Evolutionary conservation across 2,329 filamentous ascomycete genomes (phyloP), one percentile per base, ranked within the genome.

Genomic region (Trichoderma gracile): DNA sequence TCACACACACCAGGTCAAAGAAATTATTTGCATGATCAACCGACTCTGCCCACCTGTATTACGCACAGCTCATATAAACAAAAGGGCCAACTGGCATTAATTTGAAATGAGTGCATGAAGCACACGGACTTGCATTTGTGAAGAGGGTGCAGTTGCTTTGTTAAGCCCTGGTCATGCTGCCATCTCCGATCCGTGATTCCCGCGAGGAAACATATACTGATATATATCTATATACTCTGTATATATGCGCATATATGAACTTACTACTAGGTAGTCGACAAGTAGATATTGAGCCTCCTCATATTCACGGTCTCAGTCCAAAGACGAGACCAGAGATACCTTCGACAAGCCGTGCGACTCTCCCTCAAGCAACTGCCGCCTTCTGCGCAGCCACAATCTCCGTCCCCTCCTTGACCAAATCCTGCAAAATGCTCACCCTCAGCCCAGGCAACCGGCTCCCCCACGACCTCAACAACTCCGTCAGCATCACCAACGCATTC

Each of bases 401-500:
- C 0, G 81, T 81, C 0, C 86, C 86, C 45, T 81, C 77, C 61
- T 75, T 79, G 49, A 88, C 70, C 45, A 87, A 71, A 57, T 78
- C 77, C 64, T 81, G 78, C 65, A 87, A 78, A n/a, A 78, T 71
- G 15, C 69, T 72, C 52, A 73, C 73, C 30, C 78, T 76, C 65
- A 75, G 71, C 1, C 77, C 68, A 1, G 79, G 73, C 68, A 86
- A 70, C 7, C 78, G 75, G 1, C 75, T 72, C 0, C 78, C 75
- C 19, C 78, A 76, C 50, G 77, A 78, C 69, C 79, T 80, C 46
- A 86, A 69, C 60, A 89, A 69, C 72, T 87, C 82, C 2, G 80
- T 80, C 3, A 86, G 79, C 64, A 89, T 72, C 0, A 89, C 83
- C 23, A 89, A 74, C 0, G 80, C 84, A 66, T 89, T 89, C 72